phyloP scores from a whole-genome alignment of 164 flowering plant genomes.

The Stephania cephalantha region DNA sequence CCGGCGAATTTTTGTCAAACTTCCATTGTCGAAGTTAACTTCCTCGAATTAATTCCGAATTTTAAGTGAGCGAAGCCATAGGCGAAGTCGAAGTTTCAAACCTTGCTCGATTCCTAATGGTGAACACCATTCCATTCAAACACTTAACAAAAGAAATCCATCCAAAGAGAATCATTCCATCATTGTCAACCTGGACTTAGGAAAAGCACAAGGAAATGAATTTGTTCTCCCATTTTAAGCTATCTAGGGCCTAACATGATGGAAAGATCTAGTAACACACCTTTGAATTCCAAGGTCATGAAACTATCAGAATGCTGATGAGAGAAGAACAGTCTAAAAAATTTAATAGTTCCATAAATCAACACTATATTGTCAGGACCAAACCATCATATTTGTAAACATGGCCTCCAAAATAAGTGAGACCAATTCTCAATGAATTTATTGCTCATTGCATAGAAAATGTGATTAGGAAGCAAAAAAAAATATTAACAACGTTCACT shows the following conservation, averaged over 20 bases:
- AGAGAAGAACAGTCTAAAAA: not conserved
- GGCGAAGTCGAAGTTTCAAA: too few species aligned
- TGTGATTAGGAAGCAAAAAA: not conserved
- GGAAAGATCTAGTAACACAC: not conserved
- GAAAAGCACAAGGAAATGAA: not conserved
- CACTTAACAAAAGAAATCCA: too few species aligned
- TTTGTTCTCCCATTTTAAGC: not conserved
- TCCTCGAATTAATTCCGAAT: too few species aligned
- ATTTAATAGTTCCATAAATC: not conserved
- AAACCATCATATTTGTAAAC: not conserved
- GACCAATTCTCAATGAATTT: not conserved
- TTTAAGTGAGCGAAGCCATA: too few species aligned
- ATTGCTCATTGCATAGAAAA: not conserved
- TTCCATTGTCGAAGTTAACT: too few species aligned
- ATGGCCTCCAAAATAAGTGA: not conserved
- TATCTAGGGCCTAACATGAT: not conserved
- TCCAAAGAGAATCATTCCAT: too few species aligned
- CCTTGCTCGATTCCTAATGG: too few species aligned
- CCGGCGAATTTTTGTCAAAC: too few species aligned
- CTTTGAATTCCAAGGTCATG: not conserved
- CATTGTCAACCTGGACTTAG: too few species aligned
- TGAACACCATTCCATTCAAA: too few species aligned
- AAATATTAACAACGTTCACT: constrained; percentile 18
- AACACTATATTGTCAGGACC: not conserved
- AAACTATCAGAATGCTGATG: not conserved